Base-by-base conservation (phyloP, 768 basidiomycete species). In the Phlegmacium glaucopus region DNA sequence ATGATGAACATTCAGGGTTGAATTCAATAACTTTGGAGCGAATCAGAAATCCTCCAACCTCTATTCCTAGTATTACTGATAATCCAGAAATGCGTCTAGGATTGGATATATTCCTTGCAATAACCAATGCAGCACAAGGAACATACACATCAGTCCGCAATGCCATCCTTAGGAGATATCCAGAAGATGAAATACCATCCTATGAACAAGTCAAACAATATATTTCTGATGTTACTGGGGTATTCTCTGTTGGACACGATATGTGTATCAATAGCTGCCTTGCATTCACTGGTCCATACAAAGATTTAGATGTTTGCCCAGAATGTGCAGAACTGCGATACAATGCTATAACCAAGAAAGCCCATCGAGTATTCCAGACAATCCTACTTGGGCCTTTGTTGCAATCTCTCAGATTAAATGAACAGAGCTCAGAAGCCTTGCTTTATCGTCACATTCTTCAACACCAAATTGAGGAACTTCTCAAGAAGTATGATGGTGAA, bases 201-300 rank as follows among this genome's bases (percentile, higher is more conserved):
- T 54, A 48, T 16, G 3, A 42, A 51, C 27, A 44, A 49, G 35
- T 57, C n/a, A 53, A 51, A 46, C 45, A 34, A 18, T 39, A 35
- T 15, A 47, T 58, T 34, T 27, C 27, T 7, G 35, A 64, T 3
- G 30, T 68, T 6, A 69, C 57, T 26, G 67, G 74, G 0, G 49
- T 76, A 2, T 18, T 45, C 4, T 44, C 64, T 0, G 49, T 75
- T 12, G 36, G 56, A 1, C 22, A 59, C 11, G 59, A 73, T 42
- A 74, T 75, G 74, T 76, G 73, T 37, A 42, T 50, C 0, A 64
- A 74, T n/a, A 57, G 60, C 0, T 77, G 72, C 46, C 32, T 67
- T 2, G 68, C 63, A 0, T 75, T 60, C 39, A 73, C 68, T 0
- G 68, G 71, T 0, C 74, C 68, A 0, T 70, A 55, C 32, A 17